Base-by-base conservation (phyloP, 2,329 filamentous ascomycete genomes). In the Diaporthe humulicola region DNA sequence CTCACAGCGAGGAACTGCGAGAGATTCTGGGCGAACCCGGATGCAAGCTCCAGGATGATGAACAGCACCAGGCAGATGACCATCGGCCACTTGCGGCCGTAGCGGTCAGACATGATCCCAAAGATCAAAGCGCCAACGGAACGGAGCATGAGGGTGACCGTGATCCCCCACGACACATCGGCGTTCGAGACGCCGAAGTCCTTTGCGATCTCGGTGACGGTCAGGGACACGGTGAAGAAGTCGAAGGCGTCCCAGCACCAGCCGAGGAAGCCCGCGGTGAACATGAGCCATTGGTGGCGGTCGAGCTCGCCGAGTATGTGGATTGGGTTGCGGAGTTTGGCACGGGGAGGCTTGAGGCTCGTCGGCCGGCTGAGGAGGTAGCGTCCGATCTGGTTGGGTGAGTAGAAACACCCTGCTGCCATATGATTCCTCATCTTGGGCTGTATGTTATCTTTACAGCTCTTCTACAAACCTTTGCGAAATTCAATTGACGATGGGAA, bases 1-100 rank as follows among this genome's bases (percentile, higher is more conserved):
- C 94, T 89, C 14, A 94, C 93, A 12, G 91, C 93, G n/a, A 96
- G 85, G 80, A 96, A 96, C 77, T 94, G 90, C 64, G 86, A 79
- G 79, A 94, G 95, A 0, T 91, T 95, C 0, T 86, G 82, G 75
- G 89, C 90, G 81, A 94, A 95, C 73, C 93, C 93, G 45, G 93
- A 57, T 3, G 50, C 50, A n/a, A 70, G 50, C 67, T 70, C 67
- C 10, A 74, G 22, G 1, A 74, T 36, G 25, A 74, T 71, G 22
- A 74, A 71, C 5, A 74, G 66, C 7, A 61, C 15, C 1, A 58
- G 28, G 15, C 56, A 58, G 14, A 71, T 42, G 3, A 74, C 79
- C 9, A 74, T 70, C 6, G 50, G 67, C 67, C 50, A 70, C 5
- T 81, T 81, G 22, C 81, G 77, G 14, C 81, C 81, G 56, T 81